Base-by-base conservation (phyloP, 495 filamentous ascomycete genomes). In the Neurospora discreta region DNA sequence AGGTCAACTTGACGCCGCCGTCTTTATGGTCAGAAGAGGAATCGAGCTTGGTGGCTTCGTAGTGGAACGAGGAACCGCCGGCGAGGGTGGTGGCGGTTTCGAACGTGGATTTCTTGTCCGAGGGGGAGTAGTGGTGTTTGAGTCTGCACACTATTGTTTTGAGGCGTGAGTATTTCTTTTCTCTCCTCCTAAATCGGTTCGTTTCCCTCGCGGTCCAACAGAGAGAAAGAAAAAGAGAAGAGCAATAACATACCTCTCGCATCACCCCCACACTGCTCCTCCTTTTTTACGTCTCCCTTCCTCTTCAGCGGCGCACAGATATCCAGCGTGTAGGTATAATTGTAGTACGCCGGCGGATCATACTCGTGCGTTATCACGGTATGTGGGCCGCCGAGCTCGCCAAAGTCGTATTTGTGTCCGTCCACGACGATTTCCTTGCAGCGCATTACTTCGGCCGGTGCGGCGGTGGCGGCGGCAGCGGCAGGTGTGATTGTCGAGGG, bases 241-340 rank as follows among this genome's bases (percentile, higher is more conserved):
- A 8, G 26, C 68, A 8, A 33, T 68, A n/a, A 71, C 85, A 78
- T 77, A 90, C 89, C 82, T 85, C 88, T 81, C 73, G 91, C 82
- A 73, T 89, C 86, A 74, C 82, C 76, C n/a, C 86, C 81, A 80
- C 93, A 89, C 6, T 30, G 23, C 78, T 88, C 76, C 44, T 92
- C 81, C 60, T 82, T 79, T 46, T 83, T 81, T 0, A 74, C 78
- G 6, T 83, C 84, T 46, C 85, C 85, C 40, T 82, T 85, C 70
- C 85, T 83, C 71, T 83, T 82, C 58, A 99, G 81, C 20, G 85
- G 83, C 42, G 82, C 81, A 80, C 95, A 99, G 68, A 97, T 86
- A 75, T 98, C 92, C 42, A 99, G 79, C n/a, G 92, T 92, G 81
- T 94, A 97, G 10, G 92, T 97, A 8, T 89, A 93, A 76, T 97